A percentile compares a stretch with the other conserved stretches of the same genome.
These are phyloP conservation scores for Trametes sp. DNA, from an alignment of 1,284 basidiomycete species.

Conservation along the genomic window DNA sequence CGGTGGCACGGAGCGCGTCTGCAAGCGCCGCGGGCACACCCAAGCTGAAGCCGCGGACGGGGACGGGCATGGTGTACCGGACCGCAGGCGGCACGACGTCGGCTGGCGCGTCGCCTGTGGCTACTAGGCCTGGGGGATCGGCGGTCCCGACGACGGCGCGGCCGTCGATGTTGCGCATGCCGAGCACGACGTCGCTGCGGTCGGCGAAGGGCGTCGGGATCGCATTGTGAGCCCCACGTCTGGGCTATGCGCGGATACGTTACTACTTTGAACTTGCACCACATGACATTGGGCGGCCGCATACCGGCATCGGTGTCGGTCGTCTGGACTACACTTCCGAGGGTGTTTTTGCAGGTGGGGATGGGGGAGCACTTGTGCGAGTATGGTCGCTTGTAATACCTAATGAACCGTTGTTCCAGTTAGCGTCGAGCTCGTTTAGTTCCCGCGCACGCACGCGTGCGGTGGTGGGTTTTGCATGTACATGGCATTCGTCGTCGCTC, in stretches of 20 bases:
- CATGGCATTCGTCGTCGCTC: slow-evolving; percentile 1
- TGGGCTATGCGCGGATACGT: not conserved
- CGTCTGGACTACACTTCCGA: not conserved
- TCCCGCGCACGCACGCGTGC: not conserved
- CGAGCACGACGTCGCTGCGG: slow-evolving; percentile 35
- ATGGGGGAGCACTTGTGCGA: slow-evolving; percentile 14
- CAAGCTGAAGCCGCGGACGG: slow-evolving; percentile 61
- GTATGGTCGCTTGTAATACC: slow-evolving; percentile 19
- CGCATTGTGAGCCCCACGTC: slow-evolving; percentile 19
- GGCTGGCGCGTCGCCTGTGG: slow-evolving; percentile 33
- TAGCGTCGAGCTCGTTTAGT: slow-evolving; percentile 3
- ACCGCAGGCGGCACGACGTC: slow-evolving; percentile 33
- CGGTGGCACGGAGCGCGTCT: slow-evolving; percentile 13
- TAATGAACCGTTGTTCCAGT: slow-evolving; percentile 17
- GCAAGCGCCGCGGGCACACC: slow-evolving; percentile 27
- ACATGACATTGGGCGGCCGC: slow-evolving; percentile 1
- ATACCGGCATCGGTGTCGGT: not conserved
- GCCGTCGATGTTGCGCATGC: slow-evolving; percentile 38
- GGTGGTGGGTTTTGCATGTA: not conserved
- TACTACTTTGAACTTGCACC: slow-evolving; percentile 2
- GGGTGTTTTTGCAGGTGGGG: not conserved
- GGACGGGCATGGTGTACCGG: slow-evolving; percentile 74
- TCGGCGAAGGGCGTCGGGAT: slow-evolving; percentile 28
- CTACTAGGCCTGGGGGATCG: not conserved
- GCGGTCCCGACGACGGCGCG: slow-evolving; percentile 8